phyloP scores from a whole-genome alignment of 371 early-diverging fungal species.

The Syncephalastrum contaminatum region DNA sequence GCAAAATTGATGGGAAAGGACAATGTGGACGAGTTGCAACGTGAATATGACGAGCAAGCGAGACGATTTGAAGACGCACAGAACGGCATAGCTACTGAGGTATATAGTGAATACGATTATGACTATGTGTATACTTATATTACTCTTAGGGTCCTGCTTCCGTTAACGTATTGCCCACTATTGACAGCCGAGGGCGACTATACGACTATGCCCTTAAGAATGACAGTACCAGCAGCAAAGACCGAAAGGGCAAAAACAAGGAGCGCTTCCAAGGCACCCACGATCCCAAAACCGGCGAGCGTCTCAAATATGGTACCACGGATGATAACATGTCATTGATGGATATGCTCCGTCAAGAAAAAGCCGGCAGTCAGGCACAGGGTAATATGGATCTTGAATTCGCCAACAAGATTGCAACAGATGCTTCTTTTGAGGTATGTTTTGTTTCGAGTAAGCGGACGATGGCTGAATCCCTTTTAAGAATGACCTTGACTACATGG shows the following conservation, averaged over 20 bases:
- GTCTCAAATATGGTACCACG: slow-evolving; percentile 55
- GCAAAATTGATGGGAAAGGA: slow-evolving; percentile 73
- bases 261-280: slow-evolving; percentile 52
- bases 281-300: slow-evolving; percentile 55
- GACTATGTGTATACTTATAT: background rate
- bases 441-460: background rate
- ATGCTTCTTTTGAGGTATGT: slow-evolving; percentile 64
- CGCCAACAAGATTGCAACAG: slow-evolving; percentile 75
- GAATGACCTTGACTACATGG: slow-evolving; percentile 87
- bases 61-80: slow-evolving; percentile 33
- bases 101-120: background rate
- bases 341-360: slow-evolving; percentile 72
- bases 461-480: slow-evolving; percentile 12
- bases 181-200: slow-evolving; percentile 65
- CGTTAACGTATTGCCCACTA: slow-evolving; percentile 56
- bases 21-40: slow-evolving; percentile 68
- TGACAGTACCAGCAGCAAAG: slow-evolving; percentile 12
- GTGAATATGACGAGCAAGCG: slow-evolving; percentile 62
- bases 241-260: slow-evolving; percentile 36
- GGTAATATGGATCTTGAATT: slow-evolving; percentile 66
- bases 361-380: slow-evolving; percentile 45
- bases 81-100: slow-evolving; percentile 1
- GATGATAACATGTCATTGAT: slow-evolving; percentile 56
- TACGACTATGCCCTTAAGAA: slow-evolving; percentile 43
- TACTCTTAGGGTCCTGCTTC: slow-evolving; percentile 1